A percentile compares a stretch with the other conserved stretches of the same genome.
These are phyloP conservation scores for Saccharomyces cerevisiae DNA, from an alignment of 805 yeast genomes.

Conservation along the genomic window DNA sequence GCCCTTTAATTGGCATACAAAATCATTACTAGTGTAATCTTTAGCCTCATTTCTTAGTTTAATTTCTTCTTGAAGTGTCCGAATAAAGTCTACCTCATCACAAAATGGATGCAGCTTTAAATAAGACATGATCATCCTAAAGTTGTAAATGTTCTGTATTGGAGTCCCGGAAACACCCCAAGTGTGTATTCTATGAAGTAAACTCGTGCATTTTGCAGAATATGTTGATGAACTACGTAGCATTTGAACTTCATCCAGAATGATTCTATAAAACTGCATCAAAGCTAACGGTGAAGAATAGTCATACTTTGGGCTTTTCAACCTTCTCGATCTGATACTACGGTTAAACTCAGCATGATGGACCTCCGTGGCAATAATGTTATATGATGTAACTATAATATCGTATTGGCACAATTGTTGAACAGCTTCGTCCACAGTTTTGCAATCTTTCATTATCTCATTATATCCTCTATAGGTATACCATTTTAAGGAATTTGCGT, in stretches of 20 bases:
- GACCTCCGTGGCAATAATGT: constrained; percentile 61
- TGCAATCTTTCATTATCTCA: constrained; percentile 27
- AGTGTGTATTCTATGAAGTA: constrained; percentile 77
- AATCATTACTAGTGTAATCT: background rate
- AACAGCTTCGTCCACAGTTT: constrained; percentile 33
- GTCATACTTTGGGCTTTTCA: constrained; percentile 34
- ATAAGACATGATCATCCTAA: constrained; percentile 63
- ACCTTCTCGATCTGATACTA: constrained; percentile 26
- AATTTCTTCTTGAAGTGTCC: constrained; percentile 6
- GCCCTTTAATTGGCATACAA: constrained; percentile 12
- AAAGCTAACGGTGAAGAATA: constrained; percentile 77
- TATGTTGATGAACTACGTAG: constrained; percentile 60
- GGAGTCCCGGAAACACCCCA: constrained; percentile 99
- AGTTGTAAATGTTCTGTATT: constrained; percentile 57
- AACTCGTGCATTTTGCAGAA: constrained; percentile 71
- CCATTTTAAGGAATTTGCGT: constrained; percentile 40
- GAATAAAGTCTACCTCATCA: constrained; percentile 20
- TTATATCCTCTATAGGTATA: constrained; percentile 55
- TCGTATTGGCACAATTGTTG: constrained; percentile 55
- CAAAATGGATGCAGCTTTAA: constrained; percentile 60
- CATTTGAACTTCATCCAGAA: constrained; percentile 93
- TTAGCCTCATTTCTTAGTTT: constrained; percentile 4
- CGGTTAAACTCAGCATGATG: constrained; percentile 73
- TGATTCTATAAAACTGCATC: constrained; percentile 80
- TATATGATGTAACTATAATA: constrained; percentile 73